phyloP scores from a whole-genome alignment of 495 filamentous ascomycete species.

The Penicillium alfredii region DNA sequence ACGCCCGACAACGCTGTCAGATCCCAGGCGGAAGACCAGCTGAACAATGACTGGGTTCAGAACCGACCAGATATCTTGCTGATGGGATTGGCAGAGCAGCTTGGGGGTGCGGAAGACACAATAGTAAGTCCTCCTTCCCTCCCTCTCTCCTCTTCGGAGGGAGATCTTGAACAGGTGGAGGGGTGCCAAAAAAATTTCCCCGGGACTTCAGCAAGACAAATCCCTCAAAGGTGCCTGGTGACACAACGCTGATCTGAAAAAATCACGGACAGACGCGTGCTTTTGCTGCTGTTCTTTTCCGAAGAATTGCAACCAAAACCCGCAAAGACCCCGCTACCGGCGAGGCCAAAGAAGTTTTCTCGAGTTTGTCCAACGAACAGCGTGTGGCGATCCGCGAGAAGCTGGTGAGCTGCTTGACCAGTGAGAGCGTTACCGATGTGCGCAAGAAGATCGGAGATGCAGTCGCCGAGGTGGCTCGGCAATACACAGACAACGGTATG shows the following conservation, averaged over 20 bases:
- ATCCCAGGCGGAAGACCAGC: constrained; percentile 77
- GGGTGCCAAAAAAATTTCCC: not conserved
- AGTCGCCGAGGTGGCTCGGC: constrained; percentile 87
- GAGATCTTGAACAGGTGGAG: too few species aligned
- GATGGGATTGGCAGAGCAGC: constrained; percentile 91
- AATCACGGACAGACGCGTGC: constrained; percentile 58
- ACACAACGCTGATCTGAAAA: not conserved
- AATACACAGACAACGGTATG: constrained; percentile 88
- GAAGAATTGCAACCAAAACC: constrained; percentile 83
- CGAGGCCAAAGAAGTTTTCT: constrained; percentile 74
- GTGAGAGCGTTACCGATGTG: constrained; percentile 62
- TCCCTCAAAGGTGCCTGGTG: too few species aligned
- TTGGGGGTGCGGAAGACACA: constrained; percentile 62
- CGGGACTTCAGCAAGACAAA: too few species aligned
- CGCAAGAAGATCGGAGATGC: constrained; percentile 96
- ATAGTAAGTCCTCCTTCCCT: constrained; percentile 48
- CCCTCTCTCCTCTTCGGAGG: not conserved
- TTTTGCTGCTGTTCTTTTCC: constrained; percentile 91
- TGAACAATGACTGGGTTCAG: constrained; percentile 83
- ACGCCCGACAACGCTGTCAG: constrained; percentile 85
- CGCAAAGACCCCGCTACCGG: constrained; percentile 66
- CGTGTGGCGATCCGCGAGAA: constrained; percentile 72
- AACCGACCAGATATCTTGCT: constrained; percentile 76
- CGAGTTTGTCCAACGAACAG: constrained; percentile 64
- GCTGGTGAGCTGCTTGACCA: constrained; percentile 66